Evolutionary conservation across 2,329 filamentous ascomycete genomes (phyloP).

Genomic region (Fusarium veterinarium): DNA sequence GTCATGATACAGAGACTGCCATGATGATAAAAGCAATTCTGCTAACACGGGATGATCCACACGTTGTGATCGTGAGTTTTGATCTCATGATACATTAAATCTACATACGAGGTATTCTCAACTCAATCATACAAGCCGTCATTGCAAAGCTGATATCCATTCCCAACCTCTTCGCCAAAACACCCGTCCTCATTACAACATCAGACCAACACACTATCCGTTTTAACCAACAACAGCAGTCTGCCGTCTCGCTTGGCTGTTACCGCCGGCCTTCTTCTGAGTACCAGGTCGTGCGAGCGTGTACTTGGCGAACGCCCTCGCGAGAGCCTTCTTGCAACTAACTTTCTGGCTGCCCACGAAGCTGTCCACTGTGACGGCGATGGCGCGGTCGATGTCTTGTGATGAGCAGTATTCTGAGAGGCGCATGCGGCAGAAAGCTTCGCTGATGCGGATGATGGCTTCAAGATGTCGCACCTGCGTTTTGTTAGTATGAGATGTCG

Average conservation of each 20-base stretch:
- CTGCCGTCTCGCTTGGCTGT: conserved; percentile 45
- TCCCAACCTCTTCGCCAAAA: conserved; percentile 31
- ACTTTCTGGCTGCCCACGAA: conserved; percentile 98
- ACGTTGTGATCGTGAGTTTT: neutral
- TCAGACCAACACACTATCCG: neutral
- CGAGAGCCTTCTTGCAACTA: conserved; percentile 95
- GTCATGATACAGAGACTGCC: too few species aligned
- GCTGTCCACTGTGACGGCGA: conserved; percentile 94
- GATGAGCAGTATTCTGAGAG: conserved; percentile 94
- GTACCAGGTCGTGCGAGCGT: conserved; percentile 67
- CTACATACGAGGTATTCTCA: conserved; percentile 23
- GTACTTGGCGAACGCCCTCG: conserved; percentile 96
- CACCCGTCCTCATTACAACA: neutral
- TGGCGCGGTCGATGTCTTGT: conserved; percentile 94
- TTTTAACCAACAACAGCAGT: conserved; percentile 46
- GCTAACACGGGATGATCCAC: neutral
- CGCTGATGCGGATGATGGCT: conserved; percentile 95
- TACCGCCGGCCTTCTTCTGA: conserved; percentile 38
- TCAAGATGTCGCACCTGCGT: conserved; percentile 93
- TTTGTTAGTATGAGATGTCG: conserved; percentile 16
- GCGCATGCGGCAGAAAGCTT: conserved; percentile 97
- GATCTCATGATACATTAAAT: conserved; percentile 33
- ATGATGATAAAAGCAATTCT: neutral
- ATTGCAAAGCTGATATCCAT: conserved; percentile 26
- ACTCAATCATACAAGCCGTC: conserved; percentile 27